Evolutionary conservation across 2,329 filamentous ascomycete genomes (phyloP).

Genomic region (Arachnopeziza araneosa): DNA sequence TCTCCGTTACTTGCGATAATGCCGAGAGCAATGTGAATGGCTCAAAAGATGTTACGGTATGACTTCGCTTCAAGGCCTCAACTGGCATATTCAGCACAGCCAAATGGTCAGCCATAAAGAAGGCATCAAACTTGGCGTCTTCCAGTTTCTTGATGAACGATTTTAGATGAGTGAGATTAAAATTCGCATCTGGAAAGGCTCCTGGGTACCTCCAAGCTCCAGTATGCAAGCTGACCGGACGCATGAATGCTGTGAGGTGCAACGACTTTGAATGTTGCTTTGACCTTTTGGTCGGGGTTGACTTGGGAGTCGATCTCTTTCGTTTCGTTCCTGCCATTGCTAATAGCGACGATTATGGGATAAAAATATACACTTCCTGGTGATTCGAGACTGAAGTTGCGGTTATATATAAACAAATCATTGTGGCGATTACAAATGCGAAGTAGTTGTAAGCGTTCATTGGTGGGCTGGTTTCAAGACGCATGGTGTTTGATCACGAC

Average conservation of each 20-base stretch:
- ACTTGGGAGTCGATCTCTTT: background rate
- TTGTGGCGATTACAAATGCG: slow-evolving; percentile 6
- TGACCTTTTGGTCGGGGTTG: background rate
- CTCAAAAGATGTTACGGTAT: slow-evolving; percentile 61
- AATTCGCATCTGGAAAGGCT: slow-evolving; percentile 55
- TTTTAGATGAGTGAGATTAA: slow-evolving; percentile 54
- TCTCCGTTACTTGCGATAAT: slow-evolving; percentile 61
- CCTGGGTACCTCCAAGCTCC: slow-evolving; percentile 58
- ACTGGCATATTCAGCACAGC: slow-evolving; percentile 51
- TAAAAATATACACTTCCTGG: background rate
- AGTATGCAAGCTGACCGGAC: slow-evolving; percentile 37
- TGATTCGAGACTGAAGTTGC: background rate
- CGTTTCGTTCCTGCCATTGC: background rate
- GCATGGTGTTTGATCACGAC: slow-evolving; percentile 1
- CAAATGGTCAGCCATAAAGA: slow-evolving; percentile 61
- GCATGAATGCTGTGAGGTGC: slow-evolving; percentile 55
- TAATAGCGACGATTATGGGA: background rate
- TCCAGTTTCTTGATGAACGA: slow-evolving; percentile 54
- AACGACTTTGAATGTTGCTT: slow-evolving; percentile 27
- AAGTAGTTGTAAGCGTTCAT: background rate
- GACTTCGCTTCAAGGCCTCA: slow-evolving; percentile 50
- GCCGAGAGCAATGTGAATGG: slow-evolving; percentile 56
- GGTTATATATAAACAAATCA: background rate
- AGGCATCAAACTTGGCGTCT: slow-evolving; percentile 55
- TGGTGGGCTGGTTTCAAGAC: background rate